Conservation (phyloP, 2,329 filamentous ascomycete species). For the Fusarium decemcellulare region DNA sequence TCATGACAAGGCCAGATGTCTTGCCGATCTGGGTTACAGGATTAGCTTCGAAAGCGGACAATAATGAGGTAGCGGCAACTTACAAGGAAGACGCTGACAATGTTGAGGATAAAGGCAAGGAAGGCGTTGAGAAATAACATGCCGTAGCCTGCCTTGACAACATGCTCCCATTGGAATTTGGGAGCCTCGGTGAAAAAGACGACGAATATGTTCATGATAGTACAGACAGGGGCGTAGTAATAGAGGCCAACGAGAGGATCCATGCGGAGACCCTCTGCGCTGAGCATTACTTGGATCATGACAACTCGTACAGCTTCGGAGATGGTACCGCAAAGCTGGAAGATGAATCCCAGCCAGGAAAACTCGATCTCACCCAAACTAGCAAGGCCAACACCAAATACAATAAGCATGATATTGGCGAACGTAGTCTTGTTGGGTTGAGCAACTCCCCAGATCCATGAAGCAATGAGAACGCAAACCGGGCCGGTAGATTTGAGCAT, state of each 20-base stretch:
- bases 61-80: constrained; percentile 50
- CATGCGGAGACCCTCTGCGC: constrained; percentile 85
- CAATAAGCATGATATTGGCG: constrained; percentile 66
- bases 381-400: constrained; percentile 66
- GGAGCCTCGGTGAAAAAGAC: constrained; percentile 79
- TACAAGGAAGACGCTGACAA: constrained; percentile 90
- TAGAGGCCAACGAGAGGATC: constrained; percentile 90
- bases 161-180: constrained; percentile 74
- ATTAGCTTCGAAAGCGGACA: neutral
- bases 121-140: constrained; percentile 81
- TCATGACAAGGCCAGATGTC: constrained; percentile 88
- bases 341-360: constrained; percentile 74
- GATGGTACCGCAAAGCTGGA: constrained; percentile 81
- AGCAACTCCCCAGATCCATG: constrained; percentile 71
- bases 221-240: constrained; percentile 90
- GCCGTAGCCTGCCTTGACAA: constrained; percentile 74
- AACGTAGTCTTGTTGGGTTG: constrained; percentile 61
- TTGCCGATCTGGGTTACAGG: constrained; percentile 78
- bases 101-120: constrained; percentile 84
- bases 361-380: constrained; percentile 78
- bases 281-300: constrained; percentile 88
- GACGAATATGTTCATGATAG: constrained; percentile 82
- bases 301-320: constrained; percentile 87
- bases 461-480: constrained; percentile 75
- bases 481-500: constrained; percentile 80